Evolutionary conservation across 108 stramenopile species (phyloP), one percentile per base, ranked within the genome.

Genomic region (Asterionellopsis glacialis): DNA sequence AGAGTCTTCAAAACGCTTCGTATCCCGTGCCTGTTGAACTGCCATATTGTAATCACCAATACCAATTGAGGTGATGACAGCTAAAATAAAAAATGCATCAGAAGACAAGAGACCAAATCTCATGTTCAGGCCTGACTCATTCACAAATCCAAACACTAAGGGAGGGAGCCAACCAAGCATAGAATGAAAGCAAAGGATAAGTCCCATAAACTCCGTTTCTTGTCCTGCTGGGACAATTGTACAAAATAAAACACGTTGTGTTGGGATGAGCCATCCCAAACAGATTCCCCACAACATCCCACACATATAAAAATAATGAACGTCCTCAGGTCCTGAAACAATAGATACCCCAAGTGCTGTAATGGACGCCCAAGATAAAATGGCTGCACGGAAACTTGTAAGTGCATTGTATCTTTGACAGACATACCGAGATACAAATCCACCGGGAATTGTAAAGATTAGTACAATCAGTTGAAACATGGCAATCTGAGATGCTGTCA

Each of bases 81-180:
- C 73, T 14, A 64, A 64, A 26, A 59, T 52, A 66, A 81, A 81
- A 51, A 77, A 81, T 56, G 21, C 55, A 52, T 64, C 66, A 28
- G 72, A 27, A 11, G 65, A 67, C 11, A 44, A 59, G 16, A 82
- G 40, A 5, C 76, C 76, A 28, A 68, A 49, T 1, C 49, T 54
- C 76, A 80, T 80, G 48, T 45, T 53, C 28, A 65, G 47, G 14
- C 76, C 79, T 7, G 49, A 14, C 51, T 80, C 79, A 64, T 80
- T 80, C 33, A 80, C 22, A 15, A 74, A 39, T 42, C 76, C 75
- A 45, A 88, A 88, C 0, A 88, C 27, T 10, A 83, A 49, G 11
- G 87, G 77, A 18, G 87, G 87, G 12, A 84, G 41, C 81, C 83
- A 88, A 18, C 73, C 59, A 21, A 82, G 53, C 18, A 80, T 64